A percentile compares a stretch with the other conserved stretches of the same genome.
Evolutionary conservation across 1,139 yeast genomes (phyloP).

Genomic region (Pichia sp.): DNA sequence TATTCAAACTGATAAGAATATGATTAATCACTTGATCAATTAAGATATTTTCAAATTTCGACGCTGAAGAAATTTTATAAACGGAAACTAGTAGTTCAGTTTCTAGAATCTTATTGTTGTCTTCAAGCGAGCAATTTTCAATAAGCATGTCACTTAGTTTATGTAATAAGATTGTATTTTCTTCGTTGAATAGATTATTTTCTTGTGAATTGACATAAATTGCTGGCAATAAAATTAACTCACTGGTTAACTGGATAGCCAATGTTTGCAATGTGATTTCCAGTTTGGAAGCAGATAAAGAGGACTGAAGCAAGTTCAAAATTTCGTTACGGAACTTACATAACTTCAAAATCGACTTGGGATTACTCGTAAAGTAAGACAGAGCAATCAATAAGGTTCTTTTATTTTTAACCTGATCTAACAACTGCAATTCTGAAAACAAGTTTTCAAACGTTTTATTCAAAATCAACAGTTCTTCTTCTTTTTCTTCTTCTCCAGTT

Average conservation of each 20-base stretch:
- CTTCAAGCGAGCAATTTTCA: conserved; percentile 4
- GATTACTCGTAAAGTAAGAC: conserved; percentile 11
- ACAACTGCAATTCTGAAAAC: conserved; percentile 7
- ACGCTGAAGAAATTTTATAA: conserved; percentile 4
- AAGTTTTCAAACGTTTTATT: conserved; percentile 27
- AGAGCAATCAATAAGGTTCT: conserved; percentile 9
- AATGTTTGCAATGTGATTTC: conserved; percentile 64
- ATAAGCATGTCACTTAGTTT: conserved; percentile 8
- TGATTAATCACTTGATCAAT: conserved; percentile 6
- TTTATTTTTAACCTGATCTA: conserved; percentile 9
- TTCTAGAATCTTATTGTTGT: conserved; percentile 7
- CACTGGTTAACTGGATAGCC: conserved; percentile 56
- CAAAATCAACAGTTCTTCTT: conserved; percentile 40
- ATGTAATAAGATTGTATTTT: conserved; percentile 7
- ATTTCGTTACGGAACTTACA: conserved; percentile 53
- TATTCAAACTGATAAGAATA: conserved; percentile 1
- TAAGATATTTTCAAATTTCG: conserved; percentile 9
- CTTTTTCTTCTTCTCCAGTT: conserved; percentile 23
- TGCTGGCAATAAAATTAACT: conserved; percentile 35
- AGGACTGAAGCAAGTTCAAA: conserved; percentile 52
- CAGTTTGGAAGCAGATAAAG: conserved; percentile 55
- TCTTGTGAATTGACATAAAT: conserved; percentile 4
- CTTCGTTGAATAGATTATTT: conserved; percentile 10
- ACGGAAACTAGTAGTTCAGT: conserved; percentile 7
- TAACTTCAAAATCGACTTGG: conserved; percentile 25